These are phyloP conservation scores for Dryas alaskensis DNA, from an alignment of 306 rosid genomes.

Conservation along the genomic window DNA sequence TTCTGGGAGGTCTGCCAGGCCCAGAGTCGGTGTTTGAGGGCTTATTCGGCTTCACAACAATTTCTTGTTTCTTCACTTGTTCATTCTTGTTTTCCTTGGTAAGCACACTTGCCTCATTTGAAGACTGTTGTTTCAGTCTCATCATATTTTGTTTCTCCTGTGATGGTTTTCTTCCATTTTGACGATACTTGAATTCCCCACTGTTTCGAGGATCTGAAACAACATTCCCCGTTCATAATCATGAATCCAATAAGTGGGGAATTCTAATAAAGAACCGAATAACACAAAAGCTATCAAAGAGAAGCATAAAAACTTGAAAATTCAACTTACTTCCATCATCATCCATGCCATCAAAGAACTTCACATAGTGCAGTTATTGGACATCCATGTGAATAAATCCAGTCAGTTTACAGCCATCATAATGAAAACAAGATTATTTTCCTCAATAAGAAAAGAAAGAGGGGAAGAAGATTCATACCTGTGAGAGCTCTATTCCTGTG, in stretches of 20 bases:
- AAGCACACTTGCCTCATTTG: slow-evolving; percentile 31
- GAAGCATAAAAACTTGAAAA: slow-evolving; percentile 37
- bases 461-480: slow-evolving; percentile 41
- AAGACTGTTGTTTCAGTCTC: slow-evolving; percentile 40
- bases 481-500: slow-evolving; percentile 73
- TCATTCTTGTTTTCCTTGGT: slow-evolving; percentile 48
- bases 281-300: slow-evolving; percentile 29
- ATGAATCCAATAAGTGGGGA: slow-evolving; percentile 37
- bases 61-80: slow-evolving; percentile 48
- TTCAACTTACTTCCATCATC: slow-evolving; percentile 91
- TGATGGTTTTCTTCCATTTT: slow-evolving; percentile 54
- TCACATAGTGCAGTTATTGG: slow-evolving; percentile 26
- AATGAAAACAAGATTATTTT: background rate
- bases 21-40: slow-evolving; percentile 48
- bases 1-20: slow-evolving; percentile 51
- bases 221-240: slow-evolving; percentile 37
- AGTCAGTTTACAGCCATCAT: slow-evolving; percentile 41
- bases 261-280: slow-evolving; percentile 38
- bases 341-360: slow-evolving; percentile 99
- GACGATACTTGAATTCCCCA: slow-evolving; percentile 48
- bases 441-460: slow-evolving; percentile 2
- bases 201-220: slow-evolving; percentile 80
- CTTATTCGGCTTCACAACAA: slow-evolving; percentile 41
- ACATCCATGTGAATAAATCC: slow-evolving; percentile 32
- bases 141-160: slow-evolving; percentile 34